These are phyloP conservation scores for Cutaneotrichosporon sp. DNA, from an alignment of 1,284 basidiomycete genomes.

Conservation along the genomic window DNA sequence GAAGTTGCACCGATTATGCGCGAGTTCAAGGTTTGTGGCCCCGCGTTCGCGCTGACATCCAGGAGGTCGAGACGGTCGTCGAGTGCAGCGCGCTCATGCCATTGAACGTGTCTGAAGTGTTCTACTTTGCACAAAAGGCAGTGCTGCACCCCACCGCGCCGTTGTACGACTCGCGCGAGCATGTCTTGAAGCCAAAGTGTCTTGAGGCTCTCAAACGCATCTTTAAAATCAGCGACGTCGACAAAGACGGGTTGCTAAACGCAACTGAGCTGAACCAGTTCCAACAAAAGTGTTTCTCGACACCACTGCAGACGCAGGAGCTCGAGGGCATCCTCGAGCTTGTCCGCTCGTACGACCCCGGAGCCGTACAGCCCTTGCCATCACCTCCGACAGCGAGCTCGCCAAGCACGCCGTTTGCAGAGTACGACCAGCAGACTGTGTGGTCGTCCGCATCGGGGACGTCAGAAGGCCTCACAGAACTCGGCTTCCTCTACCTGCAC, in stretches of 20 bases:
- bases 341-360: conserved; percentile 67
- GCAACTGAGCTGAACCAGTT: conserved; percentile 93
- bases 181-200: conserved; percentile 91
- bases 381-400: conserved; percentile 29
- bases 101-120: conserved; percentile 95
- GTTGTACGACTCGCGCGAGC: conserved; percentile 92
- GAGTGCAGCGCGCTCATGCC: conserved; percentile 90
- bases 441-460: conserved; percentile 27
- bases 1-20: conserved; percentile 94
- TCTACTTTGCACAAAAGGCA: conserved; percentile 98
- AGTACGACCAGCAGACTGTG: conserved; percentile 11
- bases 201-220: conserved; percentile 84
- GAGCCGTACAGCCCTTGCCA: conserved; percentile 40
- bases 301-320: conserved; percentile 87
- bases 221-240: conserved; percentile 91
- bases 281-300: conserved; percentile 94
- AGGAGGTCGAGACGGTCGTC: conserved; percentile 98
- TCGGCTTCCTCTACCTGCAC: conserved; percentile 91
- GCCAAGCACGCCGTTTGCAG: conserved; percentile 13
- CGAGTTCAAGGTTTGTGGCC: conserved; percentile 77
- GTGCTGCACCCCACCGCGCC: conserved; percentile 96
- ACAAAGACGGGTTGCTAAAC: conserved; percentile 91
- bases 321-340: conserved; percentile 86
- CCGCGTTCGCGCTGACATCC: conserved; percentile 9
- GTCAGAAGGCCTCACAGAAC: conserved; percentile 76